Percentiles rank a stretch among this genome's conserved stretches.
phyloP scores from a whole-genome alignment of 2,329 filamentous ascomycete genomes.

The Colletotrichum musae region DNA sequence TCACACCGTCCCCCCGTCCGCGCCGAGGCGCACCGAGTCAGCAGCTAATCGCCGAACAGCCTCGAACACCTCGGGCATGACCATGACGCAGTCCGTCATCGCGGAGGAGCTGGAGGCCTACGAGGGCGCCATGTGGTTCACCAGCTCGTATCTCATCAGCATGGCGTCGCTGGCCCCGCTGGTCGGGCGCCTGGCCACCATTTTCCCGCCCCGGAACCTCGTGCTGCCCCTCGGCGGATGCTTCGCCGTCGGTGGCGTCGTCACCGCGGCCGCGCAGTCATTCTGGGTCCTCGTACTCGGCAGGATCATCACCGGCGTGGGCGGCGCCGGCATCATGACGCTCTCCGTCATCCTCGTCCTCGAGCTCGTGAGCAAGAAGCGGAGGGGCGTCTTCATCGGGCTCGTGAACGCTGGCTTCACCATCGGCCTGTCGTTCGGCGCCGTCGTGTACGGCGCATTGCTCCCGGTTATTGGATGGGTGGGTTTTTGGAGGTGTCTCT shows the following conservation, averaged over 20 bases:
- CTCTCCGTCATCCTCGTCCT: constrained; percentile 82
- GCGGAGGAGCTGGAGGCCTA: constrained; percentile 83
- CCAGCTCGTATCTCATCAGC: constrained; percentile 78
- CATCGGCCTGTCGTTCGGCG: constrained; percentile 78
- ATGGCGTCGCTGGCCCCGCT: constrained; percentile 77
- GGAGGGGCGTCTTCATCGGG: constrained; percentile 81
- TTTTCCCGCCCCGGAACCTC: constrained; percentile 79
- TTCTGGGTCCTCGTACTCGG: constrained; percentile 78
- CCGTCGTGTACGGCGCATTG: constrained; percentile 77
- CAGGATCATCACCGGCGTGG: constrained; percentile 76
- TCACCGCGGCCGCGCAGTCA: constrained; percentile 73
- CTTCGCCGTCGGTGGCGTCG: constrained; percentile 73
- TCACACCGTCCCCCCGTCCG: not conserved
- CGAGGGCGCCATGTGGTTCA: constrained; percentile 84
- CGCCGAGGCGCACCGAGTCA: not conserved
- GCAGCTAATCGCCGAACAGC: constrained; percentile 51
- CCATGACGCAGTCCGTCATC: constrained; percentile 84
- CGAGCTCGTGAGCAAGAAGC: constrained; percentile 77
- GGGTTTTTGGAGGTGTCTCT: not conserved
- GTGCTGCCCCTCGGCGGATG: constrained; percentile 72
- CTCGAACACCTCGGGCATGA: constrained; percentile 84
- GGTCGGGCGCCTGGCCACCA: constrained; percentile 78
- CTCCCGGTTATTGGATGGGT: constrained; percentile 79
- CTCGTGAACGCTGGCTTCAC: constrained; percentile 82
- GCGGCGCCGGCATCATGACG: constrained; percentile 80